Conservation (phyloP, 1,284 basidiomycete species). For the Cronartium quercuum region DNA sequence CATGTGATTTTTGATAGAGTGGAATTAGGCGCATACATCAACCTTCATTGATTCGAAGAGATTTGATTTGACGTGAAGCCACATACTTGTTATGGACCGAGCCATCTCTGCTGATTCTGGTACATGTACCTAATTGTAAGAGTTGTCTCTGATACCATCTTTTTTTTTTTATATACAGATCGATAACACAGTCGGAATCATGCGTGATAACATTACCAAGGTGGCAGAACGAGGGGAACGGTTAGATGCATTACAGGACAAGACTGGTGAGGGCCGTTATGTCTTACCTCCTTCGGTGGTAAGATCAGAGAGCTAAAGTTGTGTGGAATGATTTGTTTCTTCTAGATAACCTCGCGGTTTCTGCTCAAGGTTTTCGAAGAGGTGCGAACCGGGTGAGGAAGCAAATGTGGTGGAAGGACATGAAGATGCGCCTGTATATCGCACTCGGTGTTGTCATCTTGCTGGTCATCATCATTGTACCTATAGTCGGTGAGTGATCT, state of each 20-base stretch:
- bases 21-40: neutral
- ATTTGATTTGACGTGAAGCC: too few species aligned
- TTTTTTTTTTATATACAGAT: slow-evolving; percentile 52
- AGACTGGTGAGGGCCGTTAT: slow-evolving; percentile 68
- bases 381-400: slow-evolving; percentile 97
- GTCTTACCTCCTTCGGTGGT: slow-evolving; percentile 4
- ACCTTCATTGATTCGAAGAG: neutral
- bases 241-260: slow-evolving; percentile 89
- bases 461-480: slow-evolving; percentile 86
- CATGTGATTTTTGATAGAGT: neutral
- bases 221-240: slow-evolving; percentile 92
- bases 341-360: slow-evolving; percentile 88
- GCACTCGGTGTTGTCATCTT: slow-evolving; percentile 77
- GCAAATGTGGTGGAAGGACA: slow-evolving; percentile 60
- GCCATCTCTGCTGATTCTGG: too few species aligned
- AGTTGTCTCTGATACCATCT: too few species aligned
- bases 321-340: slow-evolving; percentile 4
- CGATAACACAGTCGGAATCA: slow-evolving; percentile 88
- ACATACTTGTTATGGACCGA: too few species aligned
- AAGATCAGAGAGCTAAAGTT: neutral
- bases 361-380: slow-evolving; percentile 96
- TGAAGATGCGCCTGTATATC: slow-evolving; percentile 81
- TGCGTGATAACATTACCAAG: slow-evolving; percentile 95
- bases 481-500: slow-evolving; percentile 57
- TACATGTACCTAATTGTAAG: too few species aligned